Evolutionary conservation across 352 stramenopile genomes (phyloP).

Genomic region (Phytophthora uliginosa): DNA sequence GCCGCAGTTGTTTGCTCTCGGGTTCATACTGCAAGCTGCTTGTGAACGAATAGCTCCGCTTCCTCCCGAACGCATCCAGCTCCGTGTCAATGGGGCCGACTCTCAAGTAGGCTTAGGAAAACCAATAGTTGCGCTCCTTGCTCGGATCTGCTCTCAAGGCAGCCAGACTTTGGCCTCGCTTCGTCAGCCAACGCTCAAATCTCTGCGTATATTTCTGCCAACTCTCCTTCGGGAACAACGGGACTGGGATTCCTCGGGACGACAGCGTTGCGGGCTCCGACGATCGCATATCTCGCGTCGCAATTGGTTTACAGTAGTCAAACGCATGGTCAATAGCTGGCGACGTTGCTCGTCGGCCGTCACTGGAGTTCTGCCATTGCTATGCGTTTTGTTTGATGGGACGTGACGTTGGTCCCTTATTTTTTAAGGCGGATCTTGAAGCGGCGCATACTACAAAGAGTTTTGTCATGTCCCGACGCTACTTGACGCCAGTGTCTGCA

Average conservation of each 20-base stretch:
- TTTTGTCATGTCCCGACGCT: constrained; percentile 10
- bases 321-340: neutral
- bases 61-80: neutral
- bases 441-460: neutral
- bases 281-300: neutral
- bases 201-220: neutral
- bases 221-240: neutral
- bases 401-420: neutral
- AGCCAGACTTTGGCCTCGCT: neutral
- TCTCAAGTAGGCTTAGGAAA: neutral
- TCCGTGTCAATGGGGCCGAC: neutral
- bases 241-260: neutral
- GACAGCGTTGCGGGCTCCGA: neutral
- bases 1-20: neutral
- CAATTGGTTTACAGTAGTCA: neutral
- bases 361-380: neutral
- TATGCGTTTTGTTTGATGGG: neutral
- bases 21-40: neutral
- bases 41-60: neutral
- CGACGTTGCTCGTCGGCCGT: neutral
- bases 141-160: neutral
- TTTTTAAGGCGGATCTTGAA: neutral
- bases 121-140: neutral
- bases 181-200: neutral
- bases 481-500: constrained; percentile 3